These are phyloP conservation scores for Schizothecium vesticola DNA, from an alignment of 495 filamentous ascomycete species.

Conservation along the genomic window DNA sequence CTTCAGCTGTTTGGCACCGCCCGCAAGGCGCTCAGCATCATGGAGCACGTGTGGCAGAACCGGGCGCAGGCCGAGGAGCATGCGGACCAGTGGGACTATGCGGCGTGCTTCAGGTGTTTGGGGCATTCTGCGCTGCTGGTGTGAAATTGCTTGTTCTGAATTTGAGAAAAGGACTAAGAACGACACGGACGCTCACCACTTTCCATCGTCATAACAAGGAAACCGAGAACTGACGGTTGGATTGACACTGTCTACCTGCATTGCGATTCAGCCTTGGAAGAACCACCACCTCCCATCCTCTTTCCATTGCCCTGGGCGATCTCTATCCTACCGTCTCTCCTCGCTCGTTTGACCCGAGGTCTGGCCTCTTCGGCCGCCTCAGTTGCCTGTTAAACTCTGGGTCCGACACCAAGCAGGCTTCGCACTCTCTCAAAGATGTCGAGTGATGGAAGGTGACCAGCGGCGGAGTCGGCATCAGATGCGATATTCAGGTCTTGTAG, in stretches of 20 bases:
- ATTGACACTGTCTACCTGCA: neutral
- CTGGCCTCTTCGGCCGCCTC: too few relatives aligned
- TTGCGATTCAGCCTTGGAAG: neutral
- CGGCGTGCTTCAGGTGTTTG: conserved; percentile 34
- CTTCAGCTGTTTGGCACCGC: conserved; percentile 42
- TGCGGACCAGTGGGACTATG: conserved; percentile 34
- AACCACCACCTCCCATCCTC: neutral
- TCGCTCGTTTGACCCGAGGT: too few relatives aligned
- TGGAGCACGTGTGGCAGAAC: conserved; percentile 46
- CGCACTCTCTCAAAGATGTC: too few relatives aligned
- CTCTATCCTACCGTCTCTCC: too few relatives aligned
- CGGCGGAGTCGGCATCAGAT: too few relatives aligned
- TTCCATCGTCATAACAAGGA: neutral
- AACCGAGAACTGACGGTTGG: neutral
- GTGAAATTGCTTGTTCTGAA: conserved; percentile 12
- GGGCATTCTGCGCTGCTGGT: conserved; percentile 37
- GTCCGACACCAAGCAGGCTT: too few relatives aligned
- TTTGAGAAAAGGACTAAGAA: neutral
- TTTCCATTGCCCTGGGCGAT: neutral
- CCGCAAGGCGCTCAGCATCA: conserved; percentile 44
- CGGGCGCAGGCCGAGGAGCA: conserved; percentile 29
- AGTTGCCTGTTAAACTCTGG: too few relatives aligned
- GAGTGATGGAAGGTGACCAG: too few relatives aligned
- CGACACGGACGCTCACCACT: neutral
- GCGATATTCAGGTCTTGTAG: too few relatives aligned